phyloP scores from a whole-genome alignment of 2,329 filamentous ascomycete species.

The Exserohilum turcica region DNA sequence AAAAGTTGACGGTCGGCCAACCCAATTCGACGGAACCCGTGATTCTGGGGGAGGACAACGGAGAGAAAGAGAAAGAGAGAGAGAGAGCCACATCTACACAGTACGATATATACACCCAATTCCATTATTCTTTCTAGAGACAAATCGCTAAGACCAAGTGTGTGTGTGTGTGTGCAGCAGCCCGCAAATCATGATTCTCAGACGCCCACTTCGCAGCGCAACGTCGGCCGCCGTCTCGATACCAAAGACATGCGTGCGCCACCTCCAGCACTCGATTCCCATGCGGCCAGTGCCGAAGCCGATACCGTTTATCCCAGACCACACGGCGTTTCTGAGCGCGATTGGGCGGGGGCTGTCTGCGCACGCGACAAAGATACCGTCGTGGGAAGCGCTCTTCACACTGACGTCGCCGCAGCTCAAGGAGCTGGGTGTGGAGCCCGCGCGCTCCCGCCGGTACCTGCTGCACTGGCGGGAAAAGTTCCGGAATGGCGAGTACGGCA shows the following conservation, averaged over 20 bases:
- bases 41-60: constrained; percentile 1
- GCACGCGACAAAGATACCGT: constrained; percentile 83
- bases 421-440: constrained; percentile 82
- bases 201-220: constrained; percentile 41
- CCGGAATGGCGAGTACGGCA: constrained; percentile 74
- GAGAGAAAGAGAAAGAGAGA: too few species aligned
- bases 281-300: constrained; percentile 65
- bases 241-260: constrained; percentile 40
- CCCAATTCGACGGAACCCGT: constrained; percentile 10
- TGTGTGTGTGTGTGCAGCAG: too few species aligned
- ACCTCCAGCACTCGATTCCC: constrained; percentile 49
- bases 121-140: neutral
- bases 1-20: constrained; percentile 36
- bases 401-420: constrained; percentile 77
- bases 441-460: constrained; percentile 81
- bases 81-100: neutral
- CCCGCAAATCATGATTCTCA: constrained; percentile 40
- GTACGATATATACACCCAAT: neutral
- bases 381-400: constrained; percentile 89
- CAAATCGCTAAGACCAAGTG: neutral
- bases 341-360: constrained; percentile 86
- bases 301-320: constrained; percentile 85
- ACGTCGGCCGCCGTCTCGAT: constrained; percentile 30
- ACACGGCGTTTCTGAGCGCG: constrained; percentile 81
- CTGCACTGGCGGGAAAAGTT: constrained; percentile 88